Evolutionary conservation across 2,329 filamentous ascomycete species (phyloP), one percentile per base, ranked within the genome.

Genomic region (Malbranchea zuffiana): DNA sequence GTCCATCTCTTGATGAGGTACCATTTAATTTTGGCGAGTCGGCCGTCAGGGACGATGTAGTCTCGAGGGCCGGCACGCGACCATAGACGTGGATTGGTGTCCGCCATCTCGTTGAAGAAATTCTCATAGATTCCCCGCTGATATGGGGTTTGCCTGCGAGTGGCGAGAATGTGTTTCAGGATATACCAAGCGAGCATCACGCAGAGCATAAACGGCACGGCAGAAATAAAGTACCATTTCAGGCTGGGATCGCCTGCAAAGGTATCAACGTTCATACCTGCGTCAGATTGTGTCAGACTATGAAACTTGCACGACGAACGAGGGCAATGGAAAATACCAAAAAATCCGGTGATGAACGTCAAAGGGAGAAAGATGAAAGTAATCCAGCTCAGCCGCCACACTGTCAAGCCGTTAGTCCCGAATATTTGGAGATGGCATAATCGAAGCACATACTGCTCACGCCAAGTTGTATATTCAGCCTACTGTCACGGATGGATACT

Each of bases 221-320:
- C 54, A 4, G 57, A 44, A 27, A 71, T 58, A 48, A 72, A 70
- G 45, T 66, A 72, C 62, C 63, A 69, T 47, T 66, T 67, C 11
- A 70, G 61, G 17, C 49, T 53, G 1, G 65, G 66, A 24, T 61
- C 54, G 32, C 47, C 38, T 32, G 55, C 46, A 38, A 71, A 68
- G 1, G 57, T 57, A 42, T 63, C 56, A 11, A 71, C 67, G 45
- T 72, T 71, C 67, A 71, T 70, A 27, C 65, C 66, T 43, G 67
- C 45, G 20, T 3, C n/a, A n/a, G n/a, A n/a, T n/a, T n/a, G n/a
- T 21, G 45, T 42, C 3, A 33, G 16, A 25, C 24, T 27, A n/a
- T 26, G 33, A n/a, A 17, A 20, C 6, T 4, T 27, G 3, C n/a
- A 11, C 8, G 17, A n/a, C 15, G 17, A 16, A 16, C 15, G 10